Base-by-base conservation (phyloP, 2,329 filamentous ascomycete genomes). In the Stemphylium lycopersici region DNA sequence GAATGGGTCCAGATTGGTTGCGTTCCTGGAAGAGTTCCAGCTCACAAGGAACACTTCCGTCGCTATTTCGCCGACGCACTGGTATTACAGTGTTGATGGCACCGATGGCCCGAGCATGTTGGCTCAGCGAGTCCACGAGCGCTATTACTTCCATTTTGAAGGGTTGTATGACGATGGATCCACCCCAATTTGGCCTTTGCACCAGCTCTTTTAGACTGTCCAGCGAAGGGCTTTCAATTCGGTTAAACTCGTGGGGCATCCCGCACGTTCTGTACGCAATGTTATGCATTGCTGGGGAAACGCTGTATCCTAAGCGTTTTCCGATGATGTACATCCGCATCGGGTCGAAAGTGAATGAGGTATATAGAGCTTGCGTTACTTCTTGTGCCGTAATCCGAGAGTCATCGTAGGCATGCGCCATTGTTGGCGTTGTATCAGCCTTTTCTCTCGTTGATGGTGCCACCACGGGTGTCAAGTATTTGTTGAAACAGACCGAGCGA, bases 251-350 rank as follows among this genome's bases (percentile, higher is more conserved):
- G 62, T 92, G 89, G 0, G 85, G 86, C 69, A 92, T 84, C 0
- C 89, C 89, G 60, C 85, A 85, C 20, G 81, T 83, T 47, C 81
- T 78, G 53, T 90, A 85, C 0, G 89, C 89, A 5, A 87, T 81
- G 49, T 87, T 90, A 70, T 93, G 89, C 88, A 92, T 92, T 6
- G 87, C 86, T 1, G 90, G 89, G 0, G 89, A 91, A 51, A 92
- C 72, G 68, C 87, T 91, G 76, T 90, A 90, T 44, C 81, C 84
- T 8, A 90, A 85, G 50, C 87, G 87, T 49, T 84, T 86, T n/a
- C 90, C 90, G 45, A 91, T 84, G 31, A 92, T 87, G 62, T 89
- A 90, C 49, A 90, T 85, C 44, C 87, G 85, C 80, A 92, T 85
- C 0, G 86, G 81, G 36, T 91, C 87, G 46, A 86, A 83, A 1